These are phyloP conservation scores for Schoenoplectus tabernaemontani DNA, from an alignment of 202 grass and related monocot species.

Conservation along the genomic window DNA sequence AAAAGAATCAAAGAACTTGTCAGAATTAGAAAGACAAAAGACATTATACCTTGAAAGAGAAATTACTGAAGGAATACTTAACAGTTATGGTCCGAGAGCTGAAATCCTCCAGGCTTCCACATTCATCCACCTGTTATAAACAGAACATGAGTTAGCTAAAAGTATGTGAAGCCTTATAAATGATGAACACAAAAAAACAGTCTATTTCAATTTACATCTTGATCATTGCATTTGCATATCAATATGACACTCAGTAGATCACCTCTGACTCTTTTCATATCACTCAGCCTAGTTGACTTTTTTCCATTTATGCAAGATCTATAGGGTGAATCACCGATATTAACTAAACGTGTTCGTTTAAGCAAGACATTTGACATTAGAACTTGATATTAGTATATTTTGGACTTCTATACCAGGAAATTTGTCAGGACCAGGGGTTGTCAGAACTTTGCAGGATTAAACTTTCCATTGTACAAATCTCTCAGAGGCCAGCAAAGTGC, in stretches of 20 bases:
- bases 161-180: not conserved
- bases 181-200: not conserved
- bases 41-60: constrained; percentile 80
- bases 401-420: not conserved
- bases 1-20: not conserved
- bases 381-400: not conserved
- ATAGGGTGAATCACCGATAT: not conserved
- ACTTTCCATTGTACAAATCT: not conserved
- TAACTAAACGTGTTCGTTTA: not conserved
- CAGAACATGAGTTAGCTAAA: not conserved
- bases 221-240: not conserved
- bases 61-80: constrained; percentile 98
- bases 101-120: constrained; percentile 87
- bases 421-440: not conserved
- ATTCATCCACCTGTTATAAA: constrained; percentile 65
- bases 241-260: not conserved
- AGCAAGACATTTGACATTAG: not conserved
- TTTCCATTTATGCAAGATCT: not conserved
- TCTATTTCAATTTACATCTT: not conserved
- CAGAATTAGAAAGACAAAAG: not conserved
- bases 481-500: not conserved
- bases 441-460: not conserved
- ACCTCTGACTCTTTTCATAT: not conserved
- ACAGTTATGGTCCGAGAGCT: constrained; percentile 41
- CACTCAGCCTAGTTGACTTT: not conserved